Evolutionary conservation across 768 basidiomycete genomes (phyloP).

Genomic region (Russula dissimulans): DNA sequence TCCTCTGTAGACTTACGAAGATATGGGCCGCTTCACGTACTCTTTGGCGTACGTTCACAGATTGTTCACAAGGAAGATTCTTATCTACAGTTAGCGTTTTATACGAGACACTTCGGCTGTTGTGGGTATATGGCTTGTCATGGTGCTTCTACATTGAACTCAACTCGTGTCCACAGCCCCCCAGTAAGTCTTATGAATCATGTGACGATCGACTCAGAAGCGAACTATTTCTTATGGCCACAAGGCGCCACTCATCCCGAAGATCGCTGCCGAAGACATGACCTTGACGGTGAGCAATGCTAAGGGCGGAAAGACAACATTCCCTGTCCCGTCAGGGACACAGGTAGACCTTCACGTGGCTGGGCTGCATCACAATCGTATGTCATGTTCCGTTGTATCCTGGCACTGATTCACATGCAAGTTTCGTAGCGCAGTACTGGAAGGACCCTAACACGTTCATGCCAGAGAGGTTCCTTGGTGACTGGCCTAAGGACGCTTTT

Average conservation of each 20-base stretch:
- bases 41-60: slow-evolving; percentile 15
- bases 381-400: not conserved
- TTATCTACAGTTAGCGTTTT: slow-evolving; percentile 31
- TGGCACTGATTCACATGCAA: not conserved
- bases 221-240: slow-evolving; percentile 19
- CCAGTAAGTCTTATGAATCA: not conserved
- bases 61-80: not conserved
- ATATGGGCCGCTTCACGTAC: slow-evolving; percentile 18
- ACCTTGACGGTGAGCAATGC: slow-evolving; percentile 28
- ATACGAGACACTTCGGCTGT: slow-evolving; percentile 43
- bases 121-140: slow-evolving; percentile 6
- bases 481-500: slow-evolving; percentile 29
- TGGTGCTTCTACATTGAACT: not conserved
- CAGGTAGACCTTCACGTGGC: slow-evolving; percentile 29
- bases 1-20: slow-evolving; percentile 19
- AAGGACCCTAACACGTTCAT: slow-evolving; percentile 40
- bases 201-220: too few relatives aligned
- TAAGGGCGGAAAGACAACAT: slow-evolving; percentile 31
- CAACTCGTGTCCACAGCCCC: not conserved
- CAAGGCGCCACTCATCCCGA: slow-evolving; percentile 39
- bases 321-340: slow-evolving; percentile 38
- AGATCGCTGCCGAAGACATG: slow-evolving; percentile 39
- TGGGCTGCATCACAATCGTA: slow-evolving; percentile 45
- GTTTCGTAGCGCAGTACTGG: slow-evolving; percentile 44
- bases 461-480: slow-evolving; percentile 29